These are phyloP conservation scores for Hemileccinum impolitum DNA, from an alignment of 768 basidiomycete genomes.

Conservation along the genomic window DNA sequence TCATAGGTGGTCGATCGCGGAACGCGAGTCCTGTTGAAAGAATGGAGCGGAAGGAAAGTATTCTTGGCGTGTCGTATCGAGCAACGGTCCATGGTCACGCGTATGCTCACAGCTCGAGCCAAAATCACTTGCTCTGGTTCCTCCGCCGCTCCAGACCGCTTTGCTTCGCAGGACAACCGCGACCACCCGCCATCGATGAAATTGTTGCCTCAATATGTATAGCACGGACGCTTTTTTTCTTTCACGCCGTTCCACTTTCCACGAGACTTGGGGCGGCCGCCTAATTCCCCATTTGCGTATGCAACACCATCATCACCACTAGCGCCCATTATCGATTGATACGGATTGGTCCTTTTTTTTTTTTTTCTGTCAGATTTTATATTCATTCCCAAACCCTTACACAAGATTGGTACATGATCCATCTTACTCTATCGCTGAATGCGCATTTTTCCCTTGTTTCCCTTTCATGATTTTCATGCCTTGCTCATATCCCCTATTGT, in stretches of 20 bases:
- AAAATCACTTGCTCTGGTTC: constrained; percentile 9
- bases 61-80: constrained; percentile 26
- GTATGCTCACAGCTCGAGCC: constrained; percentile 20
- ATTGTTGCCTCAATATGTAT: constrained; percentile 41
- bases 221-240: constrained; percentile 77
- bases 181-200: constrained; percentile 28
- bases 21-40: constrained; percentile 14
- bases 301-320: constrained; percentile 20
- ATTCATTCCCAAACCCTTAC: constrained; percentile 18
- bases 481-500: constrained; percentile 29
- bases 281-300: constrained; percentile 26
- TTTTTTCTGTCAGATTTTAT: constrained; percentile 24
- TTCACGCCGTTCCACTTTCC: constrained; percentile 42
- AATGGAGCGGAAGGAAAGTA: constrained; percentile 18
- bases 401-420: constrained; percentile 23
- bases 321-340: constrained; percentile 34
- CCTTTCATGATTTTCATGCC: constrained; percentile 22
- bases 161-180: constrained; percentile 17
- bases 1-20: constrained; percentile 34
- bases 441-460: constrained; percentile 15
- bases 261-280: constrained; percentile 26
- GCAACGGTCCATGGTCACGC: constrained; percentile 2
- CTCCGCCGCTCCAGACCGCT: constrained; percentile 16
- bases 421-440: constrained; percentile 21
- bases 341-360: constrained; percentile 20